A percentile compares a stretch with the other conserved stretches of the same genome.
phyloP scores from a whole-genome alignment of 768 basidiomycete species.

The Saitozyma sp. region DNA sequence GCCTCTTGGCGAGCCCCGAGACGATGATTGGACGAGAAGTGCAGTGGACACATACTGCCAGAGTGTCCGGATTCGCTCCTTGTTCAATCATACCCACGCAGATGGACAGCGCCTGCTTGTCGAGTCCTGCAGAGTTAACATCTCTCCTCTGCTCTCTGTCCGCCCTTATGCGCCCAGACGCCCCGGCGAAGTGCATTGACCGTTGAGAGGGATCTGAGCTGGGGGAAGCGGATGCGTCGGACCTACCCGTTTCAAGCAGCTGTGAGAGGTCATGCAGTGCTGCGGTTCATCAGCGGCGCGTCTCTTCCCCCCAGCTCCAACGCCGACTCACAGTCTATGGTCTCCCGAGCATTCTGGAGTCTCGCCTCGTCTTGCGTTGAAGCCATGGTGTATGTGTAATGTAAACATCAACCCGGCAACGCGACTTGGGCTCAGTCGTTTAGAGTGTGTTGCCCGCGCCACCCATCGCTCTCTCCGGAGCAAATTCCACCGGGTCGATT shows the following conservation, averaged over 20 bases:
- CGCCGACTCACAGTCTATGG: slow-evolving; percentile 40
- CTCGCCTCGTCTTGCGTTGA: slow-evolving; percentile 34
- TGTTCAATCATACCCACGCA: slow-evolving; percentile 90
- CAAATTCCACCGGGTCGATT: too few species aligned
- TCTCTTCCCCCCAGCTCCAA: not conserved
- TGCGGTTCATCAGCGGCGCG: slow-evolving; percentile 46
- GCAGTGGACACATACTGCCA: slow-evolving; percentile 74
- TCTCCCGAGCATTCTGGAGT: slow-evolving; percentile 45
- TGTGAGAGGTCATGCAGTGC: slow-evolving; percentile 86
- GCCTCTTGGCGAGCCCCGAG: too few species aligned
- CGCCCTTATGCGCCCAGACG: too few species aligned
- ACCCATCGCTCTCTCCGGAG: too few species aligned
- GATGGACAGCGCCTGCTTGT: slow-evolving; percentile 87
- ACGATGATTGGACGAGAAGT: too few species aligned
- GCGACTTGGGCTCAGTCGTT: too few species aligned
- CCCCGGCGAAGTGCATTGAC: not conserved
- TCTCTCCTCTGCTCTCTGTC: not conserved
- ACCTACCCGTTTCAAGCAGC: slow-evolving; percentile 68
- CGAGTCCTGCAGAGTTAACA: slow-evolving; percentile 57
- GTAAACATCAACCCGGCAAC: too few species aligned
- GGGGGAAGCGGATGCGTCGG: not conserved
- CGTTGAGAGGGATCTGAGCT: not conserved
- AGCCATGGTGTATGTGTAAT: slow-evolving; percentile 14
- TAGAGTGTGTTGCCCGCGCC: too few species aligned
- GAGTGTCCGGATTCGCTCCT: slow-evolving; percentile 86